phyloP scores from a whole-genome alignment of 164 flowering plant genomes.

The Umbilicus rupestris region DNA sequence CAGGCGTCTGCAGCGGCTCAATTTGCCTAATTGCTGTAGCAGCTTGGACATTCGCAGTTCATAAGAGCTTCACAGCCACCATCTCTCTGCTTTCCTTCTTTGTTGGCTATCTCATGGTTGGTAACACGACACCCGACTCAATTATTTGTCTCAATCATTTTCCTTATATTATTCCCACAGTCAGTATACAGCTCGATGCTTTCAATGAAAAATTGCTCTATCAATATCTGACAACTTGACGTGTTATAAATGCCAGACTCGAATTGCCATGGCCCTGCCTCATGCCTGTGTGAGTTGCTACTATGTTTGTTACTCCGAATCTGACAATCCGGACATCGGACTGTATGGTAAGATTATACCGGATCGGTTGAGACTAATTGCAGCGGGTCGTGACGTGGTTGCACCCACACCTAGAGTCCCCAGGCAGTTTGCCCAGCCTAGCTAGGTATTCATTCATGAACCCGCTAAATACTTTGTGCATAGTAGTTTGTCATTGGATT shows the following conservation, averaged over 20 bases:
- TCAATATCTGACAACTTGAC: not conserved
- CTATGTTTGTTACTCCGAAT: slow-evolving; percentile 79
- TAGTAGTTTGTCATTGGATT: not conserved
- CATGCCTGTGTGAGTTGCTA: slow-evolving; percentile 89
- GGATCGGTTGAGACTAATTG: slow-evolving; percentile 30
- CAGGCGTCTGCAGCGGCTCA: slow-evolving; percentile 82
- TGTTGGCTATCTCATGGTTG: slow-evolving; percentile 86
- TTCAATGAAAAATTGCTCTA: not conserved
- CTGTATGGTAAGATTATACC: slow-evolving; percentile 57
- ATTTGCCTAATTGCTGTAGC: slow-evolving; percentile 63
- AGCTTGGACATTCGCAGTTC: slow-evolving; percentile 58
- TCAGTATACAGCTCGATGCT: not conserved
- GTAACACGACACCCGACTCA: slow-evolving; percentile 14
- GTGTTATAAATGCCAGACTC: slow-evolving; percentile 41
- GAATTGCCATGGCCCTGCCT: slow-evolving; percentile 90
- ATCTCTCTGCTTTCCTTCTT: slow-evolving; percentile 60
- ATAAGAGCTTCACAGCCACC: slow-evolving; percentile 55
- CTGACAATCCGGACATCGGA: slow-evolving; percentile 39
- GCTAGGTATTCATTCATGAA: not conserved
- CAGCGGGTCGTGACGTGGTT: slow-evolving; percentile 34
- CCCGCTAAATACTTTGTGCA: not conserved
- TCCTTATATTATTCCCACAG: not conserved
- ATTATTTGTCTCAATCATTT: not conserved
- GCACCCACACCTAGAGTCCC: slow-evolving; percentile 66
- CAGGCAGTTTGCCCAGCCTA: slow-evolving; percentile 16